Conservation (phyloP, 352 stramenopile species). For the Phytophthora vignae region DNA sequence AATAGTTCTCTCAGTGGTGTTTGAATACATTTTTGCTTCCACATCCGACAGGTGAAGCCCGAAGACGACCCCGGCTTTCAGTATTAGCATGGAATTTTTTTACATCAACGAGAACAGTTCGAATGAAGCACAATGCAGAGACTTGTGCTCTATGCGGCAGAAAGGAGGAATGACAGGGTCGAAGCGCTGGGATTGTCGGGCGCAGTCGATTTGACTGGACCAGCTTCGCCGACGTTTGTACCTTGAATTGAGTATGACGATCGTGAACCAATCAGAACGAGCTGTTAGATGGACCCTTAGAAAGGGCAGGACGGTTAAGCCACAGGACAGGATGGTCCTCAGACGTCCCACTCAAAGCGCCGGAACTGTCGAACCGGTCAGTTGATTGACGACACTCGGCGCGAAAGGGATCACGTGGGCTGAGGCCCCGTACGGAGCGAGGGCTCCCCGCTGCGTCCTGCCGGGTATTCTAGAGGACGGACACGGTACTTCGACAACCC, state of each 20-base stretch:
- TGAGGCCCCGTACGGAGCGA: too few relatives aligned
- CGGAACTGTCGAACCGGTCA: constrained; percentile 1
- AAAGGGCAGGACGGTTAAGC: neutral
- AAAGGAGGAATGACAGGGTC: constrained; percentile 23
- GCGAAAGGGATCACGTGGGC: neutral
- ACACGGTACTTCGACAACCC: neutral
- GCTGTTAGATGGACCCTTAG: neutral
- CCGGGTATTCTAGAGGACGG: too few relatives aligned
- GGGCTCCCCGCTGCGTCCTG: too few relatives aligned
- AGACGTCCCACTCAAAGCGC: constrained; percentile 1
- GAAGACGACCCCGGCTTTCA: constrained; percentile 47
- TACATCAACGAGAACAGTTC: constrained; percentile 62
- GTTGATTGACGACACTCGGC: neutral
- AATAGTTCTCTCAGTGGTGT: constrained; percentile 72
- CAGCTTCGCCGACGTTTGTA: constrained; percentile 4
- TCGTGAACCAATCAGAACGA: constrained; percentile 22
- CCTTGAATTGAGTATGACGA: constrained; percentile 9
- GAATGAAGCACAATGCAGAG: neutral
- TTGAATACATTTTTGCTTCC: constrained; percentile 82
- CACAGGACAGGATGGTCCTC: neutral
- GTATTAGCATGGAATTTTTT: constrained; percentile 88
- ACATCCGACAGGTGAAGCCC: constrained; percentile 47
- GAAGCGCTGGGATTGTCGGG: neutral
- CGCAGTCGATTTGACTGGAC: constrained; percentile 27
- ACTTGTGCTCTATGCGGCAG: neutral